Percentiles rank a stretch among this genome's conserved stretches.
These are phyloP conservation scores for Heliocybe sulcata DNA, from an alignment of 1,284 basidiomycete species.

Conservation along the genomic window DNA sequence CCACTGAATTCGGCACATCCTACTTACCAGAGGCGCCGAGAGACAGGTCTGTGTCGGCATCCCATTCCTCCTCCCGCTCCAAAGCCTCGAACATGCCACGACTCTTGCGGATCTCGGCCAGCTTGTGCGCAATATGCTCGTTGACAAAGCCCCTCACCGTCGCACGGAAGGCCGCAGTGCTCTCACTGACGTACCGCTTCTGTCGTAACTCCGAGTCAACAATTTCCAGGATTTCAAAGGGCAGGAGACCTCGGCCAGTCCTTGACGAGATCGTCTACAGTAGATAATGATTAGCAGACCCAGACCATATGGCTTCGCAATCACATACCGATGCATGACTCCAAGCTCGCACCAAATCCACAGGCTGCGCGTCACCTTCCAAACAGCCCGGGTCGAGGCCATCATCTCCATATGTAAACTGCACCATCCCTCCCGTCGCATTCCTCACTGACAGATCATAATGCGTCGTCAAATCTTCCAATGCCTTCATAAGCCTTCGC, in stretches of 20 bases:
- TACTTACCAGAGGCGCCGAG: slow-evolving; percentile 65
- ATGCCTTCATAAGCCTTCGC: slow-evolving; percentile 95
- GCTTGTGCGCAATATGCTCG: slow-evolving; percentile 59
- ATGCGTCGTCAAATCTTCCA: slow-evolving; percentile 95
- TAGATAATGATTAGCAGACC: background rate
- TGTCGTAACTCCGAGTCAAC: slow-evolving; percentile 59
- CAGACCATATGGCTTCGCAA: background rate
- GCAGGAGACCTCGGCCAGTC: slow-evolving; percentile 63
- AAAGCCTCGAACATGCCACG: slow-evolving; percentile 85
- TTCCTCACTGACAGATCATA: slow-evolving; percentile 98
- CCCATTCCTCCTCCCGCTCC: slow-evolving; percentile 72
- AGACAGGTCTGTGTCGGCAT: slow-evolving; percentile 70
- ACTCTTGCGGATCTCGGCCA: slow-evolving; percentile 65
- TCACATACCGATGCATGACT: slow-evolving; percentile 74
- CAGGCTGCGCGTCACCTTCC: slow-evolving; percentile 90
- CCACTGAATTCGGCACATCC: background rate
- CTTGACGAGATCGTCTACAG: slow-evolving; percentile 57
- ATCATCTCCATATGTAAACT: slow-evolving; percentile 97
- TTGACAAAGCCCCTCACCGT: slow-evolving; percentile 74
- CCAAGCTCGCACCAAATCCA: slow-evolving; percentile 88
- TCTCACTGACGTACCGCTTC: slow-evolving; percentile 59
- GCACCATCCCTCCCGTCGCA: slow-evolving; percentile 94
- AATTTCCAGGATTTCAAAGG: slow-evolving; percentile 82
- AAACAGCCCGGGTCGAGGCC: slow-evolving; percentile 95
- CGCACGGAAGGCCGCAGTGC: slow-evolving; percentile 72